These are phyloP conservation scores for Discostella pseudostelligera DNA, from an alignment of 108 stramenopile species.

Conservation along the genomic window DNA sequence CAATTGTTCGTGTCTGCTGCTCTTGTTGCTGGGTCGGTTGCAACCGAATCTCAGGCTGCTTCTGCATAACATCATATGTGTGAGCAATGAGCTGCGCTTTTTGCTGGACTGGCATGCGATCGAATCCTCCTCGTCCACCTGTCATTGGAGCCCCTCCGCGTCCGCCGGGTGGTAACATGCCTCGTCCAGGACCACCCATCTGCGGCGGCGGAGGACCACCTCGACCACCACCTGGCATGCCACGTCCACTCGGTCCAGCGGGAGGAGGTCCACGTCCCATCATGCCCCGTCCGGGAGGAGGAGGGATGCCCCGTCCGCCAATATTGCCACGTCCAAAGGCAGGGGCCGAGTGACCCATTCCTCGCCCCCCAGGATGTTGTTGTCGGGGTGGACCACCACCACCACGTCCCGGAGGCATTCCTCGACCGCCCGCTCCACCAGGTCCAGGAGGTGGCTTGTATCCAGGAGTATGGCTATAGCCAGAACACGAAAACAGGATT, in stretches of 20 bases:
- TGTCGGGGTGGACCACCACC: slow-evolving; percentile 3
- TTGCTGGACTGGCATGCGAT: slow-evolving; percentile 20
- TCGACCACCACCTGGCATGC: slow-evolving; percentile 18
- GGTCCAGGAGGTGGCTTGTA: slow-evolving; percentile 10
- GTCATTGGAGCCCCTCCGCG: slow-evolving; percentile 20
- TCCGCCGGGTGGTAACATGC: slow-evolving; percentile 21
- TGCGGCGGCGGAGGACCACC: slow-evolving; percentile 13
- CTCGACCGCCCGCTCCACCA: not conserved
- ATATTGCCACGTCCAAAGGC: slow-evolving; percentile 3
- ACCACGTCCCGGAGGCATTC: slow-evolving; percentile 12
- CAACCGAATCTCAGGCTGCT: slow-evolving; percentile 9
- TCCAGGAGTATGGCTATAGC: slow-evolving; percentile 1
- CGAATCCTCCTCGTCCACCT: slow-evolving; percentile 11
- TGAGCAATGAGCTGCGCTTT: slow-evolving; percentile 18
- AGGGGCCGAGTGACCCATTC: not conserved
- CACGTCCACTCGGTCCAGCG: slow-evolving; percentile 8
- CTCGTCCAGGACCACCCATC: slow-evolving; percentile 22
- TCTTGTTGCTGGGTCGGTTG: slow-evolving; percentile 17
- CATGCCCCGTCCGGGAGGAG: slow-evolving; percentile 6
- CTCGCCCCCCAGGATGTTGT: slow-evolving; percentile 6
- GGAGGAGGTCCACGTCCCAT: slow-evolving; percentile 8
- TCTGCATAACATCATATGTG: slow-evolving; percentile 10
- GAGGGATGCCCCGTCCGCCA: slow-evolving; percentile 12
- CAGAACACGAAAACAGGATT: not conserved
- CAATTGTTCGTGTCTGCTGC: slow-evolving; percentile 53